Percentiles rank a stretch among this genome's conserved stretches.
phyloP scores from a whole-genome alignment of 177 flowering plant genomes.

The Telopea speciosissima region DNA sequence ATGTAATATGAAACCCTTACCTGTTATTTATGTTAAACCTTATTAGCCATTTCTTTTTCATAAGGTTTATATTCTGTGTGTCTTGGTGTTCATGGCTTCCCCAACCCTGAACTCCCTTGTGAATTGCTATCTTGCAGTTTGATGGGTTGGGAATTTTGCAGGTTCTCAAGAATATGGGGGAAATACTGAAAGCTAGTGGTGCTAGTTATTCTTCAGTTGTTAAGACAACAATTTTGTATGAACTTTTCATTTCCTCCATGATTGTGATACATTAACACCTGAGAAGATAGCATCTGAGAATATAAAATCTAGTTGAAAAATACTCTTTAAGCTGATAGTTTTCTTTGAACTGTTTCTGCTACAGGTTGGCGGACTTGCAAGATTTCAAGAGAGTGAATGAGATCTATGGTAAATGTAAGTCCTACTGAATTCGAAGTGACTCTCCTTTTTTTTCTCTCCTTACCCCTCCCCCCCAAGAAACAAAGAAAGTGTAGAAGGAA shows the following conservation, averaged over 20 bases:
- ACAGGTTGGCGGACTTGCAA: slow-evolving; percentile 94
- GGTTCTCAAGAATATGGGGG: slow-evolving; percentile 92
- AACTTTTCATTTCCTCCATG: slow-evolving; percentile 3
- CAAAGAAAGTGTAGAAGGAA: background rate
- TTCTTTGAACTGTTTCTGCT: slow-evolving; percentile 9
- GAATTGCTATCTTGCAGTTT: background rate
- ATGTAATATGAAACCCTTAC: background rate
- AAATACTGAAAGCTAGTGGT: slow-evolving; percentile 88
- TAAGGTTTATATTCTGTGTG: background rate
- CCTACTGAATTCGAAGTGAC: background rate
- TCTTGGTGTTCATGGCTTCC: background rate
- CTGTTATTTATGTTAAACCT: background rate
- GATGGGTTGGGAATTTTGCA: slow-evolving; percentile 17
- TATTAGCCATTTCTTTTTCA: background rate
- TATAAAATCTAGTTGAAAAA: too few species aligned
- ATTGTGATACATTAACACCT: background rate
- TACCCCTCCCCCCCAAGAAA: background rate
- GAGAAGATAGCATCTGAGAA: background rate
- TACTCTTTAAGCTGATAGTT: background rate
- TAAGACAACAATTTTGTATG: slow-evolving; percentile 91
- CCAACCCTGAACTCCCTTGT: background rate
- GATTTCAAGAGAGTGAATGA: slow-evolving; percentile 97
- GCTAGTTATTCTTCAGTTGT: slow-evolving; percentile 81
- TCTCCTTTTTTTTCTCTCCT: background rate
- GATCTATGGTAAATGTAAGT: slow-evolving; percentile 93